Conservation (phyloP, 805 yeast species). For the Isabelozyma gotoi region DNA sequence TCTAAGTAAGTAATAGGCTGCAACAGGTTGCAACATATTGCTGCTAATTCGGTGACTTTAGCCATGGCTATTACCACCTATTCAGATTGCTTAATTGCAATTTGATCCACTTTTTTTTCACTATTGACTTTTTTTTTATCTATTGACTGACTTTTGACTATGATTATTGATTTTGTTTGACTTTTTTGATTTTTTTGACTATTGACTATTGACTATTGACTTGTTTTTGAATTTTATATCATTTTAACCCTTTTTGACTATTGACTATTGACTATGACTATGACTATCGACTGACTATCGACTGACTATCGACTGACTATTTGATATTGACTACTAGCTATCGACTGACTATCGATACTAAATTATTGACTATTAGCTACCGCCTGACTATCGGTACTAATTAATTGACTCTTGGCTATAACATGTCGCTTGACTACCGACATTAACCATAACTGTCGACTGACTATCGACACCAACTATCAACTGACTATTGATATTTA, state of each 20-base stretch:
- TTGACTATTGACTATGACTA: neutral
- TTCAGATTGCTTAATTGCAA: too few species aligned
- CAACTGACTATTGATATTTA: too few species aligned
- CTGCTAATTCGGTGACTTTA: too few species aligned
- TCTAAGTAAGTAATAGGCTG: neutral
- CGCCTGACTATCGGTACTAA: neutral
- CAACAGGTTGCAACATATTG: neutral
- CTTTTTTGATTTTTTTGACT: neutral
- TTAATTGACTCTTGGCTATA: neutral
- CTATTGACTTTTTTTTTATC: neutral
- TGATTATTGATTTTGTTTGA: neutral
- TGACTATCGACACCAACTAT: too few species aligned
- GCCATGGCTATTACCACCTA: too few species aligned
- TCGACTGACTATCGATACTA: neutral
- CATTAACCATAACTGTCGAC: too few species aligned
- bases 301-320: conserved; percentile 1
- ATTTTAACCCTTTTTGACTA: neutral
- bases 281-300: neutral
- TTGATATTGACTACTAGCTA: conserved; percentile 1
- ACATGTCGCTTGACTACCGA: too few species aligned
- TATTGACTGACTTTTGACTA: neutral
- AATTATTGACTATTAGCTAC: neutral
- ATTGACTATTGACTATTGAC: conserved; percentile 1
- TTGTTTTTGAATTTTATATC: neutral
- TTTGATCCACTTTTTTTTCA: too few species aligned